Conservation (phyloP, 1,284 basidiomycete species). For the Leccinum solheimii region DNA sequence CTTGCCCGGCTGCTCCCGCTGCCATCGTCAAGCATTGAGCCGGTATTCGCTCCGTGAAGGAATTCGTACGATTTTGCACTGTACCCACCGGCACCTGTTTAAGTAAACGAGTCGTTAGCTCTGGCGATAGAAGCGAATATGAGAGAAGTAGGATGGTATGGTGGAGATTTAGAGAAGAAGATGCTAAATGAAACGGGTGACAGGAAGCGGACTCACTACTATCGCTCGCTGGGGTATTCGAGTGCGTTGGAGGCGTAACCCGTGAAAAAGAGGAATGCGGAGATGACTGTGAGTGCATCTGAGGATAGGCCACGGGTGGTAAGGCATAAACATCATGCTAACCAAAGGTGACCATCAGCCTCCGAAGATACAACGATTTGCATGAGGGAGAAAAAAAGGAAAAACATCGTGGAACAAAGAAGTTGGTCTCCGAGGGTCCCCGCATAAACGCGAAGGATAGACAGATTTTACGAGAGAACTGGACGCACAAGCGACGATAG, state of each 20-base stretch:
- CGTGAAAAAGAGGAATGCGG: slow-evolving; percentile 22
- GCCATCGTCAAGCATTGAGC: slow-evolving; percentile 22
- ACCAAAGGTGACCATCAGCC: slow-evolving; percentile 6
- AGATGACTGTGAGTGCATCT: slow-evolving; percentile 16
- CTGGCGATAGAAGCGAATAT: background rate
- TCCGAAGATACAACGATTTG: background rate
- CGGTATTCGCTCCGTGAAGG: slow-evolving; percentile 17
- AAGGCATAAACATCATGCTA: slow-evolving; percentile 21
- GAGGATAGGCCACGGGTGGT: slow-evolving; percentile 7
- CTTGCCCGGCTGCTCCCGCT: slow-evolving; percentile 14
- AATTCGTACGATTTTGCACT: slow-evolving; percentile 26
- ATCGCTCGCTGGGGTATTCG: slow-evolving; percentile 30
- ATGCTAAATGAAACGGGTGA: background rate
- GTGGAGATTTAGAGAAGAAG: background rate
- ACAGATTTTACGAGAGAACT: background rate
- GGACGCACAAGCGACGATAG: slow-evolving; percentile 30
- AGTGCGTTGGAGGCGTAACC: slow-evolving; percentile 27
- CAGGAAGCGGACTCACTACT: slow-evolving; percentile 24
- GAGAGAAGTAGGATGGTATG: background rate
- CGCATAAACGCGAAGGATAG: background rate
- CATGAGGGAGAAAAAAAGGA: background rate
- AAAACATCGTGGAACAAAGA: background rate
- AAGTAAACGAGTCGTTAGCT: slow-evolving; percentile 15
- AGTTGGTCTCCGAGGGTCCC: background rate
- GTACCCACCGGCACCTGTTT: slow-evolving; percentile 18